Conservation (phyloP, 2,329 filamentous ascomycete genomes). For the Colletotrichum spaethianum region DNA sequence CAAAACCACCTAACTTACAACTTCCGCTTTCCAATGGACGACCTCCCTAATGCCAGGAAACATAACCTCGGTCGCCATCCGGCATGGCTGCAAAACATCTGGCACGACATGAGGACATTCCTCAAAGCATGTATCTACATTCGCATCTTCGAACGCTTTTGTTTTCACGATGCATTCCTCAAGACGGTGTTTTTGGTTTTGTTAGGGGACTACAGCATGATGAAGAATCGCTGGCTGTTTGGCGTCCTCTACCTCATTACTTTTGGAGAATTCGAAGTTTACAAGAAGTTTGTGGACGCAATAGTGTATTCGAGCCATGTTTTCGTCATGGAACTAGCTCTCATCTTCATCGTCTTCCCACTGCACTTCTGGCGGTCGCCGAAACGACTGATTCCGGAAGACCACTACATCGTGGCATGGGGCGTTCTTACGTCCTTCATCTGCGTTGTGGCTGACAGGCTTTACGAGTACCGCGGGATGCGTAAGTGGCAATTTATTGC, state of each 20-base stretch:
- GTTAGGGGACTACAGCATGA: not conserved
- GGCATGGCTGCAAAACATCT: too few species aligned
- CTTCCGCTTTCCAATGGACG: not conserved
- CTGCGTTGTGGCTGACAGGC: too few species aligned
- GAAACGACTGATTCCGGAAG: not conserved
- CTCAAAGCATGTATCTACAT: not conserved
- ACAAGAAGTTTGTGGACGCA: not conserved
- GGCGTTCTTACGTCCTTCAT: not conserved
- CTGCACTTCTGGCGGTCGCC: not conserved
- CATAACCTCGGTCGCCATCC: not conserved
- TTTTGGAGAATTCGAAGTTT: too few species aligned
- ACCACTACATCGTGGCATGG: not conserved
- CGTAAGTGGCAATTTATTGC: not conserved
- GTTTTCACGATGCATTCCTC: not conserved
- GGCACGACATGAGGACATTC: not conserved
- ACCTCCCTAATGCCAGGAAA: not conserved
- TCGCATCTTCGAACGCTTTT: not conserved
- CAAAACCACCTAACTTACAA: not conserved
- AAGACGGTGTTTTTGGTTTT: not conserved
- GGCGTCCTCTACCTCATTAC: not conserved
- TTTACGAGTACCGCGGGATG: too few species aligned
- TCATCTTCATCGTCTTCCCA: not conserved
- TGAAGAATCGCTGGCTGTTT: not conserved
- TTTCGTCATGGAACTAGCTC: not conserved
- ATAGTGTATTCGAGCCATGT: not conserved